Percentiles rank a stretch among this genome's conserved stretches.
Evolutionary conservation across 2,329 filamentous ascomycete genomes (phyloP).

Genomic region (Plectosphaerella cucumerina): DNA sequence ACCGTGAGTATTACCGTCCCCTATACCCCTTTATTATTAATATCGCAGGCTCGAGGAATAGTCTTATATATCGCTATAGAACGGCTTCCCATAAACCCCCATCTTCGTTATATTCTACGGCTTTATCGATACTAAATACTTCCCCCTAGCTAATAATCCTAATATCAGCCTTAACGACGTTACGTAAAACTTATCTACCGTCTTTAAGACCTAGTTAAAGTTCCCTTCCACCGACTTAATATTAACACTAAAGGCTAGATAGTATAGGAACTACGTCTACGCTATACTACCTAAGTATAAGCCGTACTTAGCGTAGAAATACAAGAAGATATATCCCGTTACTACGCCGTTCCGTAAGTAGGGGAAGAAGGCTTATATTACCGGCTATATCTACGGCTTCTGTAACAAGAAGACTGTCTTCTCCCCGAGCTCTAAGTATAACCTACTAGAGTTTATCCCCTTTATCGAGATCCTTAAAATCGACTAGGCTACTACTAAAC

Average conservation of each 20-base stretch:
- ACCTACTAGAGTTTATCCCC: neutral
- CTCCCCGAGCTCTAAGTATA: neutral
- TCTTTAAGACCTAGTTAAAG: neutral
- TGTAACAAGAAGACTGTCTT: neutral
- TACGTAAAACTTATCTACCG: neutral
- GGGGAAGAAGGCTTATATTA: neutral
- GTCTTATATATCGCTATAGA: too few relatives aligned
- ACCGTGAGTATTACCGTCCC: too few relatives aligned
- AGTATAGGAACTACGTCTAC: too few relatives aligned
- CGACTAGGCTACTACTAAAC: neutral
- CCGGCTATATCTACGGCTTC: neutral
- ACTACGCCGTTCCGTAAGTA: neutral
- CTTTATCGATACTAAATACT: neutral
- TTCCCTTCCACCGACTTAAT: too few relatives aligned
- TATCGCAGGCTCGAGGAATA: too few relatives aligned
- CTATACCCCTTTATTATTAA: too few relatives aligned
- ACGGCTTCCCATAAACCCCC: too few relatives aligned
- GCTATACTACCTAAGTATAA: too few relatives aligned
- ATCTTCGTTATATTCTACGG: neutral
- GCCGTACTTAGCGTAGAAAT: neutral
- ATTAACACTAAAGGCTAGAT: too few relatives aligned
- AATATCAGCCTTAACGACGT: neutral
- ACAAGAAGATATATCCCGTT: neutral
- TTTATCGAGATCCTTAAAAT: neutral
- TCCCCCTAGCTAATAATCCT: neutral